Evolutionary conservation across 2,329 filamentous ascomycete genomes (phyloP).

Genomic region (Ceratocystis lukuohia): DNA sequence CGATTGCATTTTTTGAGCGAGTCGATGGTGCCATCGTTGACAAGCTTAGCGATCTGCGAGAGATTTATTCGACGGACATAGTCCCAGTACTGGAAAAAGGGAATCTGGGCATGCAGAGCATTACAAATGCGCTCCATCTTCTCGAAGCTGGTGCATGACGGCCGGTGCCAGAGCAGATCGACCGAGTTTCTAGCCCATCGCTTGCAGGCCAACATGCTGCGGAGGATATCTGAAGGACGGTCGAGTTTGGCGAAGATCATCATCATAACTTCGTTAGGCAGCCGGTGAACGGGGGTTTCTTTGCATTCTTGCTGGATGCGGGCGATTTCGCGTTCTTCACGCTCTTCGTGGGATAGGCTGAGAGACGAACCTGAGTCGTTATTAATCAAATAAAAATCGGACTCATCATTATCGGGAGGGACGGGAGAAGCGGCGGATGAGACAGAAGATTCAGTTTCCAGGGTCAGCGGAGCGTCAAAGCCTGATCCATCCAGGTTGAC

Average conservation of each 20-base stretch:
- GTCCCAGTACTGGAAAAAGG: slow-evolving; percentile 78
- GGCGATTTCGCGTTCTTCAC: slow-evolving; percentile 55
- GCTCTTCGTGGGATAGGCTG: slow-evolving; percentile 57
- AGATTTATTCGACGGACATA: slow-evolving; percentile 89
- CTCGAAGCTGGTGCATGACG: slow-evolving; percentile 74
- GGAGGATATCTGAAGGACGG: slow-evolving; percentile 61
- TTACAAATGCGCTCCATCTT: slow-evolving; percentile 70
- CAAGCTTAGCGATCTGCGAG: slow-evolving; percentile 55
- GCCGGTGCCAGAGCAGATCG: slow-evolving; percentile 87
- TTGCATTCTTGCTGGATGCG: slow-evolving; percentile 54
- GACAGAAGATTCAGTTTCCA: slow-evolving; percentile 35
- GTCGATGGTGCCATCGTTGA: slow-evolving; percentile 81
- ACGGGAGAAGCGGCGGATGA: slow-evolving; percentile 64
- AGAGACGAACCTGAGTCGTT: slow-evolving; percentile 93
- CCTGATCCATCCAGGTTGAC: background rate
- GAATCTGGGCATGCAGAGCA: slow-evolving; percentile 57
- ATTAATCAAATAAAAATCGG: slow-evolving; percentile 76
- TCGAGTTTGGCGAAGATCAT: slow-evolving; percentile 77
- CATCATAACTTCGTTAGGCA: slow-evolving; percentile 92
- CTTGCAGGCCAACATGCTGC: slow-evolving; percentile 88
- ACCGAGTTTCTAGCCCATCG: slow-evolving; percentile 87
- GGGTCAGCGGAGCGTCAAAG: slow-evolving; percentile 15
- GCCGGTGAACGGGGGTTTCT: slow-evolving; percentile 63
- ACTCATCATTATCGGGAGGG: slow-evolving; percentile 74
- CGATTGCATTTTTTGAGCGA: slow-evolving; percentile 76